Base-by-base conservation (phyloP, 2,329 filamentous ascomycete genomes). In the Zasmidium angulare region DNA sequence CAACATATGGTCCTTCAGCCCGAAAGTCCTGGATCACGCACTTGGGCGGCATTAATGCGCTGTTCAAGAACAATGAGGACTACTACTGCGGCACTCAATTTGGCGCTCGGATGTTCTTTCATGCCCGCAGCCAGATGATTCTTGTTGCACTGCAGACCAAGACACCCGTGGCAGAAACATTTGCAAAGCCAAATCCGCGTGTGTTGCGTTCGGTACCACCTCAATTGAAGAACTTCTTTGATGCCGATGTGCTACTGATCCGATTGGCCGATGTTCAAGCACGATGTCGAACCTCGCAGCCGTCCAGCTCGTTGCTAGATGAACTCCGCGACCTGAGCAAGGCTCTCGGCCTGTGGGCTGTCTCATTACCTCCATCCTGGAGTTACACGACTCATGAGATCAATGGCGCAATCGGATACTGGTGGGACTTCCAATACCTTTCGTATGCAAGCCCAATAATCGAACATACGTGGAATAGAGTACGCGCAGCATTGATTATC, bases 11-110 rank as follows among this genome's bases (percentile, higher is more conserved):
- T n/a, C 7, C 14, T 11, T 20, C 24, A 3, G 9, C 22, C 6
- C 52, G 52, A 7, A 19, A 46, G 24, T 46, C 20, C 19, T 54
- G 52, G 40, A 54, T 46, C 10, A 47, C 20, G 36, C 52, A 54
- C 21, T 31, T 54, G 9, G 29, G 22, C 3, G 52, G 29, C 20
- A 3, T 54, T 11, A 21, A 23, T 7, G 26, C 21, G 9, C 22
- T 52, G n/a, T 26, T 52, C 26, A 20, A 31, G 31, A 54, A 50
- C 14, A 43, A 43, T 43, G 36, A 43, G 36, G 36, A 43, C 36
- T 43, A 43, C 36, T 43, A 43, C n/a, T 14, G 12, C 36, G n/a
- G 36, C 36, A 43, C 36, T 17, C 12, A 7, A 19, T 43, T 43
- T 17, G 36, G 36, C 14, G 36, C n/a, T 14, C 11, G 36, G 6